A percentile compares a stretch with the other conserved stretches of the same genome.
phyloP scores from a whole-genome alignment of 345 rosid species.

The Raphanus sativus region DNA sequence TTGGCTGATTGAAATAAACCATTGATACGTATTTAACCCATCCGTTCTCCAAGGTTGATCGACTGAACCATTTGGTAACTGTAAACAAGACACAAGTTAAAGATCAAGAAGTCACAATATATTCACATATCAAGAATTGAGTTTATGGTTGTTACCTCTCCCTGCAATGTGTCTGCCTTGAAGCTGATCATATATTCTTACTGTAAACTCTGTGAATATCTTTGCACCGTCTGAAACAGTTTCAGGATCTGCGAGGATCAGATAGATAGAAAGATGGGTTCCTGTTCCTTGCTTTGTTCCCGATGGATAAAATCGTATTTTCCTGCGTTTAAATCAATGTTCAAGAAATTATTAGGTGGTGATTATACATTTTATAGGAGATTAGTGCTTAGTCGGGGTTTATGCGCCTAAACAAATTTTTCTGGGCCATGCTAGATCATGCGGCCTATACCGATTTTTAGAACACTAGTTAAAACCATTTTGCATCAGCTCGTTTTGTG shows the following conservation, averaged over 20 bases:
- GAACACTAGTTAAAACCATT: not conserved
- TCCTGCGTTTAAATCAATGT: conserved; percentile 26
- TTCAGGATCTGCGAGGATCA: conserved; percentile 34
- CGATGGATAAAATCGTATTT: conserved; percentile 33
- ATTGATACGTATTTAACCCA: conserved; percentile 36
- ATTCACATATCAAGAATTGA: conserved; percentile 4
- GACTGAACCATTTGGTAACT: conserved; percentile 37
- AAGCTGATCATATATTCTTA: conserved; percentile 37
- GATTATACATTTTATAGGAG: not conserved
- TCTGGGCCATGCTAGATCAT: too few species aligned
- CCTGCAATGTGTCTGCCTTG: conserved; percentile 41
- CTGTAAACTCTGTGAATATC: conserved; percentile 32
- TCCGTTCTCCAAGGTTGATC: conserved; percentile 31
- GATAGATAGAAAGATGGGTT: conserved; percentile 34
- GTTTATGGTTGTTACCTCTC: conserved; percentile 26
- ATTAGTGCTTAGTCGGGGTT: too few species aligned
- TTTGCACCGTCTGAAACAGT: conserved; percentile 24
- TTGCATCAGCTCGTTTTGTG: not conserved
- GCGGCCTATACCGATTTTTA: too few species aligned
- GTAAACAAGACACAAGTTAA: not conserved
- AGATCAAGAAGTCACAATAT: not conserved
- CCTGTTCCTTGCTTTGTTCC: conserved; percentile 40
- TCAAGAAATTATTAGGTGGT: not conserved
- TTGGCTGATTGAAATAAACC: conserved; percentile 38
- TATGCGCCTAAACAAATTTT: not conserved